phyloP scores from a whole-genome alignment of 345 rosid species.

The Mangifera indica region DNA sequence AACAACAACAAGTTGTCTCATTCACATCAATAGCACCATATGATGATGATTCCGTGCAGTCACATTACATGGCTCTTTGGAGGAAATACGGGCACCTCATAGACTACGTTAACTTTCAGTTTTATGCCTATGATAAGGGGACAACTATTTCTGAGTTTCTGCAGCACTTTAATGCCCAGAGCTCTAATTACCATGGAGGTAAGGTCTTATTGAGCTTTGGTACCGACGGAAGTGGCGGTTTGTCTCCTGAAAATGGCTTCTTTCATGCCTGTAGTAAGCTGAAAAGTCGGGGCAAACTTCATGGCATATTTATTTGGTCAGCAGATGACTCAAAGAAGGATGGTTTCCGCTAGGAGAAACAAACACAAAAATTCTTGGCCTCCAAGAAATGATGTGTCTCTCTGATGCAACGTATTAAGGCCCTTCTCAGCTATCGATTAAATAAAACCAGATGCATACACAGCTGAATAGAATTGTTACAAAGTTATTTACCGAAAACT shows the following conservation, averaged over 20 bases:
- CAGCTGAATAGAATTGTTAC: background rate
- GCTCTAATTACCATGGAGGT: constrained; percentile 40
- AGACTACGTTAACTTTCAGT: constrained; percentile 61
- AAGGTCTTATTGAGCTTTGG: constrained; percentile 47
- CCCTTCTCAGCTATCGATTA: background rate
- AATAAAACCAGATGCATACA: background rate
- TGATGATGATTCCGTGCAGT: constrained; percentile 36
- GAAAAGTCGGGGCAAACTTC: constrained; percentile 35
- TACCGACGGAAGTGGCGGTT: constrained; percentile 49
- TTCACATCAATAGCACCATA: constrained; percentile 61
- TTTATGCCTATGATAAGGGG: constrained; percentile 46
- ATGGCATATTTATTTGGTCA: constrained; percentile 59
- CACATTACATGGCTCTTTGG: constrained; percentile 54
- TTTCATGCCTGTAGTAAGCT: constrained; percentile 43
- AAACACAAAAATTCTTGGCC: constrained; percentile 38
- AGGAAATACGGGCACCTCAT: constrained; percentile 53
- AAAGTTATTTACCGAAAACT: background rate
- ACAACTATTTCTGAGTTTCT: constrained; percentile 44
- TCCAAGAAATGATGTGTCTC: constrained; percentile 16
- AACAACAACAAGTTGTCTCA: constrained; percentile 29
- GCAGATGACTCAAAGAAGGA: constrained; percentile 59
- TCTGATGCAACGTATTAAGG: background rate
- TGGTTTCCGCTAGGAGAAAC: constrained; percentile 39
- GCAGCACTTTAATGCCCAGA: constrained; percentile 35
- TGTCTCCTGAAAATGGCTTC: constrained; percentile 44